These are phyloP conservation scores for Tulasnella sp. DNA, from an alignment of 768 basidiomycete species.

Conservation along the genomic window DNA sequence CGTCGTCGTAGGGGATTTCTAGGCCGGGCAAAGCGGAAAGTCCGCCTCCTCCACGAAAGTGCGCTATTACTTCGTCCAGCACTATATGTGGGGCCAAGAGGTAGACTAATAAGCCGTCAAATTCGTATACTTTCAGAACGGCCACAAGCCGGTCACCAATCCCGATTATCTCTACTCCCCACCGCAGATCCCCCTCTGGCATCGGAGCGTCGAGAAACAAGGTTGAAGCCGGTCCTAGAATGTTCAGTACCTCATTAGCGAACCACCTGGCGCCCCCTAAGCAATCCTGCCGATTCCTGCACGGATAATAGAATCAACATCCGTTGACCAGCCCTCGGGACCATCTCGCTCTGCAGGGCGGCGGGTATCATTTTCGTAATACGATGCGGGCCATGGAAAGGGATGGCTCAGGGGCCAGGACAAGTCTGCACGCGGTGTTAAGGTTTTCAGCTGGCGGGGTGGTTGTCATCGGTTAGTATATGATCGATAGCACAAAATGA, in stretches of 20 bases:
- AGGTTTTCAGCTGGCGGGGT: not conserved
- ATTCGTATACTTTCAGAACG: too few species aligned
- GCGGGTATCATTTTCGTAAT: not conserved
- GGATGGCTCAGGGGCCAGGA: not conserved
- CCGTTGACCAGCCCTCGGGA: not conserved
- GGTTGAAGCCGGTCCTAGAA: not conserved
- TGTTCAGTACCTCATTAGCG: not conserved
- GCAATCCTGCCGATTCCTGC: not conserved
- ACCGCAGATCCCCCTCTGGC: too few species aligned
- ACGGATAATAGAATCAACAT: not conserved
- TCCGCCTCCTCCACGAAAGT: too few species aligned
- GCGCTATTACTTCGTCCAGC: too few species aligned
- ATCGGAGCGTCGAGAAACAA: not conserved
- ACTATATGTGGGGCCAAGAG: too few species aligned
- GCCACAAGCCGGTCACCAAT: too few species aligned
- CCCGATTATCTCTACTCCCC: too few species aligned
- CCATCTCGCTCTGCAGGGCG: not conserved
- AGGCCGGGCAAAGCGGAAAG: too few species aligned
- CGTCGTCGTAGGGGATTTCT: too few species aligned
- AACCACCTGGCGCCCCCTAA: not conserved
- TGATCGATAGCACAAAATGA: too few species aligned
- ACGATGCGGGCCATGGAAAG: not conserved
- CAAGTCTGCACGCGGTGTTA: not conserved
- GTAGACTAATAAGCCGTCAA: too few species aligned
- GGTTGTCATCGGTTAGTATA: too few species aligned